Percentiles rank a stretch among this genome's conserved stretches.
These are phyloP conservation scores for Debaryomyces udenii DNA, from an alignment of 1,139 yeast genomes.

Conservation along the genomic window DNA sequence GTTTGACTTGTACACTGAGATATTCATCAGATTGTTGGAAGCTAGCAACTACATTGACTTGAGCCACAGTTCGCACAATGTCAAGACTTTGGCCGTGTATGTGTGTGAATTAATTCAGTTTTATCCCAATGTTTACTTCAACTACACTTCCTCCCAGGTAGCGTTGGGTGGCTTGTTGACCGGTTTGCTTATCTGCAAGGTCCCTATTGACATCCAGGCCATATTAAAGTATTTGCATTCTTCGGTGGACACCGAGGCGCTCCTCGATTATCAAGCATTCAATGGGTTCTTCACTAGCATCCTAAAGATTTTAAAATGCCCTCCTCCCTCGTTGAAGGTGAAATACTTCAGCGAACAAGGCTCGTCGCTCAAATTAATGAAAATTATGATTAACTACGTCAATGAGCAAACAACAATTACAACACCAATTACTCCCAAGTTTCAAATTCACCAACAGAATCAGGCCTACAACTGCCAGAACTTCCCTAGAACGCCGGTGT, in stretches of 20 bases:
- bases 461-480: not conserved
- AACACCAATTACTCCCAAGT: conserved; percentile 24
- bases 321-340: conserved; percentile 48
- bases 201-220: conserved; percentile 30
- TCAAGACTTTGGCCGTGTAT: conserved; percentile 59
- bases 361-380: conserved; percentile 42
- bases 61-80: conserved; percentile 44
- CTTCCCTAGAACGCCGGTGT: conserved; percentile 23
- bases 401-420: conserved; percentile 15
- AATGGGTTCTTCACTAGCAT: conserved; percentile 33
- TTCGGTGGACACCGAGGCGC: conserved; percentile 21
- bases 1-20: conserved; percentile 63
- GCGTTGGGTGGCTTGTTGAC: conserved; percentile 54
- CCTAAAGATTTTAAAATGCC: conserved; percentile 45
- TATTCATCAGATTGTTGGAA: conserved; percentile 41
- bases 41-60: conserved; percentile 25
- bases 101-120: conserved; percentile 68
- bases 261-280: conserved; percentile 25
- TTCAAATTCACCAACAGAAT: conserved; percentile 2
- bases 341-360: conserved; percentile 45
- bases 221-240: conserved; percentile 27
- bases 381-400: conserved; percentile 36
- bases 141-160: conserved; percentile 56
- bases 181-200: conserved; percentile 27
- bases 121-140: conserved; percentile 60